phyloP scores from a whole-genome alignment of 1,139 yeast genomes.

The Wickerhamomyces sp. region DNA sequence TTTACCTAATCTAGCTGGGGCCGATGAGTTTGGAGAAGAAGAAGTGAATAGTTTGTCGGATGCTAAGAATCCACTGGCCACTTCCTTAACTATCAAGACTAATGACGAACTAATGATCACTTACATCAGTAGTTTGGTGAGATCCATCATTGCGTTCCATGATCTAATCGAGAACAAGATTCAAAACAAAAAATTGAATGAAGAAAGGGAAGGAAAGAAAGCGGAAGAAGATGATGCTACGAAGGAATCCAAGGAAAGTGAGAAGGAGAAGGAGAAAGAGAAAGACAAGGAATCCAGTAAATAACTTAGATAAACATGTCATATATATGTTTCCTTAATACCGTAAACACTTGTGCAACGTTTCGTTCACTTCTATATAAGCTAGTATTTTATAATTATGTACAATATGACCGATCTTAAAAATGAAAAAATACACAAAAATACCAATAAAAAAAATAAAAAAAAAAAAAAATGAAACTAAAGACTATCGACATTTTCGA shows the following conservation, averaged over 20 bases:
- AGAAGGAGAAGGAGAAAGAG: conserved; percentile 2
- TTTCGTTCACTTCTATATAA: no score
- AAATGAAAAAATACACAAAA: no score
- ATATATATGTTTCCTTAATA: not conserved
- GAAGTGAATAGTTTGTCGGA: conserved; percentile 20
- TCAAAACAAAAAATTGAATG: conserved; percentile 63
- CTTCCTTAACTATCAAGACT: conserved; percentile 86
- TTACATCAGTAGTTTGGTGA: conserved; percentile 81
- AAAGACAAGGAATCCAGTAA: conserved; percentile 4
- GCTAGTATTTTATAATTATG: no score
- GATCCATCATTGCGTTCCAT: conserved; percentile 95
- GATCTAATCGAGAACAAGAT: conserved; percentile 94
- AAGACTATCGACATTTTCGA: no score
- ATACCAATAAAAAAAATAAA: no score
- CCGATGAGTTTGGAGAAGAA: conserved; percentile 23
- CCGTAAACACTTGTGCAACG: no score
- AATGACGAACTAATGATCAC: conserved; percentile 95
- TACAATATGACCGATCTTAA: no score
- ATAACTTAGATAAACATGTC: not conserved
- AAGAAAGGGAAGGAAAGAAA: conserved; percentile 15
- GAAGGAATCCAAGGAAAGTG: conserved; percentile 6
- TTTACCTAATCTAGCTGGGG: conserved; percentile 66
- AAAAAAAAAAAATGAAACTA: not conserved
- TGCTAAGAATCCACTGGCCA: conserved; percentile 48
- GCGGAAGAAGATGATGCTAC: conserved; percentile 20